A percentile compares a stretch with the other conserved stretches of the same genome.
Evolutionary conservation across 108 stramenopile genomes (phyloP).

Genomic region (Cyclostephanos tholiformis): DNA sequence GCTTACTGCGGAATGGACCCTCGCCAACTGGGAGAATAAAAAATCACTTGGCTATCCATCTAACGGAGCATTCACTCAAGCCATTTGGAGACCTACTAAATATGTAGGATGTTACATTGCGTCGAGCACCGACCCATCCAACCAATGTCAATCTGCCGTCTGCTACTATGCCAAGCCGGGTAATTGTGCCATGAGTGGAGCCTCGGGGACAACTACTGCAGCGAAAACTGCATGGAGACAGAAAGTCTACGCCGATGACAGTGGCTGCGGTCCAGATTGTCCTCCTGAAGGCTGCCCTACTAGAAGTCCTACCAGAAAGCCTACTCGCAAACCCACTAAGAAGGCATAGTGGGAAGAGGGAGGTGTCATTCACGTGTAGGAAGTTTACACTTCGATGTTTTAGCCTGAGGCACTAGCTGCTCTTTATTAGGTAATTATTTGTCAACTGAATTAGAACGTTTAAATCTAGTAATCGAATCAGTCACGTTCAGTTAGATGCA

Average conservation of each 20-base stretch:
- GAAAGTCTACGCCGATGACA: neutral
- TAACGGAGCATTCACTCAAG: neutral
- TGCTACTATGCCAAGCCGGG: neutral
- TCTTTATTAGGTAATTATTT: neutral
- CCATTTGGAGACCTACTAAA: neutral
- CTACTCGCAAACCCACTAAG: neutral
- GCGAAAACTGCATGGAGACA: neutral
- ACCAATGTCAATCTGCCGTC: neutral
- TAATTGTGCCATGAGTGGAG: neutral
- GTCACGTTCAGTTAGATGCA: too few species aligned
- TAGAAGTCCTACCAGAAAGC: neutral
- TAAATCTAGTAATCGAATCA: too few species aligned
- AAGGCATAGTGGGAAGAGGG: neutral
- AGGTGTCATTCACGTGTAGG: neutral
- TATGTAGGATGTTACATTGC: neutral
- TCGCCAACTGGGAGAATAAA: neutral
- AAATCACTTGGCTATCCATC: neutral
- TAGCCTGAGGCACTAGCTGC: neutral
- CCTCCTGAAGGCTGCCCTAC: neutral
- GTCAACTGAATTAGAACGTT: too few species aligned
- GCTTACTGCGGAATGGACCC: neutral
- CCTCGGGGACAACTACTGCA: neutral
- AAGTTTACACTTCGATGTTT: neutral
- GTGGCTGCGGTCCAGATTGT: neutral
- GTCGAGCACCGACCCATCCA: neutral